Conservation (phyloP, 2,329 filamentous ascomycete species). For the Fusarium palustre region DNA sequence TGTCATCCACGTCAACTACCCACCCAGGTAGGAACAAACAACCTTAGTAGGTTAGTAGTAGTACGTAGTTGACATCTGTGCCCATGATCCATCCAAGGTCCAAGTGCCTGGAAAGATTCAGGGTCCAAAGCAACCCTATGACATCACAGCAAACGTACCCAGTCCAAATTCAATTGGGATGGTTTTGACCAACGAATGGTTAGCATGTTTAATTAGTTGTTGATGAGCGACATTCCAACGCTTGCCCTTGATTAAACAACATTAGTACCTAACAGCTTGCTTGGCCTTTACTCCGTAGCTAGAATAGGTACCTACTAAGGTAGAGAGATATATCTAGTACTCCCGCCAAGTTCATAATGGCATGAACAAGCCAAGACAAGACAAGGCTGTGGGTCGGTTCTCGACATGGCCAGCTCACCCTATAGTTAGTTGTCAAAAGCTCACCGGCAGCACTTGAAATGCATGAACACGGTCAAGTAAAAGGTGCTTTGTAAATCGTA, state of each 20-base stretch:
- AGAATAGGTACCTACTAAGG: not conserved
- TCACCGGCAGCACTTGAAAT: not conserved
- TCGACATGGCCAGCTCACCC: not conserved
- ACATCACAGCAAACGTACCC: not conserved
- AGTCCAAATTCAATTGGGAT: not conserved
- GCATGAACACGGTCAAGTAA: not conserved
- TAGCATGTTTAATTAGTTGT: not conserved
- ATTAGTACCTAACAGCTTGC: not conserved
- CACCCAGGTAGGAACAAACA: not conserved
- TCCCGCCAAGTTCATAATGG: not conserved
- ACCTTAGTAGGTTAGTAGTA: not conserved
- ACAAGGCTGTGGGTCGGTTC: not conserved
- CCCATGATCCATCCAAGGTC: not conserved
- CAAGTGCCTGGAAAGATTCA: slow-evolving; percentile 5
- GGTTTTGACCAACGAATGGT: not conserved
- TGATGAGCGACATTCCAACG: not conserved
- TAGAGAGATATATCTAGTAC: not conserved
- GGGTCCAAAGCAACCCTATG: slow-evolving; percentile 9
- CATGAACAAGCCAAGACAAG: not conserved
- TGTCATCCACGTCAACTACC: not conserved
- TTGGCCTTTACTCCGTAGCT: not conserved
- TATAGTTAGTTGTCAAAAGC: not conserved
- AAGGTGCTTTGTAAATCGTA: too few relatives aligned
- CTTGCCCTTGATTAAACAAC: not conserved
- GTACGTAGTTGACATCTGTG: not conserved